Evolutionary conservation across 2,329 filamentous ascomycete species (phyloP).

Genomic region (Ramularia endophylla): DNA sequence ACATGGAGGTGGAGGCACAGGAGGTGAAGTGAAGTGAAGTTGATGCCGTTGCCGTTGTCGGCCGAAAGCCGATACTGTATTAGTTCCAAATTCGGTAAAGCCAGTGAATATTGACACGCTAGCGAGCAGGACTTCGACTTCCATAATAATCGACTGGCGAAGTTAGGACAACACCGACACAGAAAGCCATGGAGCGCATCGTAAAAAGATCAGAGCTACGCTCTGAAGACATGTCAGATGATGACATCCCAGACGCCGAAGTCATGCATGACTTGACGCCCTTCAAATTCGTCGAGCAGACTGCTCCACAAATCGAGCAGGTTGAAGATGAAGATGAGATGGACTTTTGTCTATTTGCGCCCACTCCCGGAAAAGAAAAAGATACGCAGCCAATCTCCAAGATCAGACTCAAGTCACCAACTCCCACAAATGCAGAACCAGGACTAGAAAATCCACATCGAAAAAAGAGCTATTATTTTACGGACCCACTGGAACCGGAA

Average conservation of each 20-base stretch:
- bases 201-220: constrained; percentile 16
- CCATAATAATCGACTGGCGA: too few relatives aligned
- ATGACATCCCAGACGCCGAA: constrained; percentile 9
- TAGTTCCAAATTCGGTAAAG: too few relatives aligned
- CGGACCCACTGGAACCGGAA: background rate
- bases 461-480: constrained; percentile 18
- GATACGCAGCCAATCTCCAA: constrained; percentile 8
- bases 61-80: too few relatives aligned
- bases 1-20: too few relatives aligned
- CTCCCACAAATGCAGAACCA: constrained; percentile 7
- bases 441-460: constrained; percentile 14
- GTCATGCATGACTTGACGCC: constrained; percentile 4
- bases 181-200: constrained; percentile 15
- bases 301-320: background rate
- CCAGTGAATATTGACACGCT: too few relatives aligned
- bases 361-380: constrained; percentile 1
- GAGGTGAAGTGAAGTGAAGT: too few relatives aligned
- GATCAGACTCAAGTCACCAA: constrained; percentile 20
- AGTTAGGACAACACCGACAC: too few relatives aligned
- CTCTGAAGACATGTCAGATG: constrained; percentile 9
- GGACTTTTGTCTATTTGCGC: constrained; percentile 18
- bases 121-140: too few relatives aligned
- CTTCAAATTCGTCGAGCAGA: constrained; percentile 17
- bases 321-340: constrained; percentile 8
- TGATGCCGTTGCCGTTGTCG: too few relatives aligned